Conservation (phyloP, 1,139 yeast species). For the Kurtzmaniella quercitrusa region DNA sequence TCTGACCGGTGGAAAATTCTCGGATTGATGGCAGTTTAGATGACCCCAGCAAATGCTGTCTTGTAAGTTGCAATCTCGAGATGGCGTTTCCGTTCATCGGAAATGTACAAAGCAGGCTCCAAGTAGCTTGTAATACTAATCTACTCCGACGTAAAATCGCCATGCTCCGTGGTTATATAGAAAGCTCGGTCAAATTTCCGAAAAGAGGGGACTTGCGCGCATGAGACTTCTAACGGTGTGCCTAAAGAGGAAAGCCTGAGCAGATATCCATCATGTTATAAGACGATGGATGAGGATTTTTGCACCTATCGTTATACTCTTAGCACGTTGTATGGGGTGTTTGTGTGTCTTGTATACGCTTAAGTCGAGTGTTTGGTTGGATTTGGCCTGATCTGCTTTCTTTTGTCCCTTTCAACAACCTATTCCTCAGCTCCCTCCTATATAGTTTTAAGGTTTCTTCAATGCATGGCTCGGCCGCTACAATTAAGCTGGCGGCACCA, state of each 20-base stretch:
- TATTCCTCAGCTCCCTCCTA: too few species aligned
- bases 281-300: too few species aligned
- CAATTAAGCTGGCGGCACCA: too few species aligned
- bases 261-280: too few species aligned
- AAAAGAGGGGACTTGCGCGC: neutral
- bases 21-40: neutral
- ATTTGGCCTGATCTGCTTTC: too few species aligned
- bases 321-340: too few species aligned
- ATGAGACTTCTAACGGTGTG: neutral
- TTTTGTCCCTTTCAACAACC: too few species aligned
- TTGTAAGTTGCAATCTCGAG: slow-evolving; percentile 6
- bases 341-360: too few species aligned
- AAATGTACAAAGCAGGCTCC: neutral
- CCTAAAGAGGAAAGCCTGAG: neutral
- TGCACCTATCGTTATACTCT: too few species aligned
- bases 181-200: neutral
- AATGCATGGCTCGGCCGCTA: too few species aligned
- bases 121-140: neutral
- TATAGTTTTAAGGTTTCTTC: too few species aligned
- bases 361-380: too few species aligned
- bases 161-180: neutral
- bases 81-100: neutral
- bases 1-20: neutral
- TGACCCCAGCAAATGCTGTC: slow-evolving; percentile 3
- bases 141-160: neutral